These are phyloP conservation scores for Ogataea paraovalis DNA, from an alignment of 805 yeast genomes.

Conservation along the genomic window DNA sequence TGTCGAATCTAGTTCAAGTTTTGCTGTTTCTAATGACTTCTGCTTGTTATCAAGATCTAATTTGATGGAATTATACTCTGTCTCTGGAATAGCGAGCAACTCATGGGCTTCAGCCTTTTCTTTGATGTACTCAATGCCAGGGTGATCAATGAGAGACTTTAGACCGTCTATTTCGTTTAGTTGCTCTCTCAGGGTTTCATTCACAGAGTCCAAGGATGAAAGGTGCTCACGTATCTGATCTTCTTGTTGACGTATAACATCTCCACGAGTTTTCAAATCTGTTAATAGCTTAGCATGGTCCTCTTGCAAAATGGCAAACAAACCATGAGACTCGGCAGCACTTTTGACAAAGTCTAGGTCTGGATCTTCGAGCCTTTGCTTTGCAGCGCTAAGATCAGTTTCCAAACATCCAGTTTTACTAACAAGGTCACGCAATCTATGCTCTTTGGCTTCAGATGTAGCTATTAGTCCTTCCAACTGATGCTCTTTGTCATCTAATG, in stretches of 20 bases:
- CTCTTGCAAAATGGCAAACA: constrained; percentile 19
- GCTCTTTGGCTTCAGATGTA: background rate
- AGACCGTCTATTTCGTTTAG: background rate
- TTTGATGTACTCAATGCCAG: constrained; percentile 23
- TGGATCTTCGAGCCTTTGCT: constrained; percentile 10
- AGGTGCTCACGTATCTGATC: background rate
- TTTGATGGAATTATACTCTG: too few species aligned
- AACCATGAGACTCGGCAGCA: constrained; percentile 12
- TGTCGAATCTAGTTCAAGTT: too few species aligned
- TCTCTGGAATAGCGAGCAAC: background rate
- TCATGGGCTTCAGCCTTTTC: constrained; percentile 11
- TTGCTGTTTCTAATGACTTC: too few species aligned
- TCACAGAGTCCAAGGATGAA: background rate
- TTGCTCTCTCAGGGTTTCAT: background rate
- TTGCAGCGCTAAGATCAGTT: background rate
- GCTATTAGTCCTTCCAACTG: constrained; percentile 13
- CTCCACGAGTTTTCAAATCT: background rate
- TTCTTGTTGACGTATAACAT: background rate
- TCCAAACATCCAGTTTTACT: background rate
- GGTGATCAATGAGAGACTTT: background rate
- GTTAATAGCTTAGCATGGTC: background rate
- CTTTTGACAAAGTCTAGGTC: constrained; percentile 16
- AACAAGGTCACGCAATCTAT: constrained; percentile 3
- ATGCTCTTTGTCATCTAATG: constrained; percentile 1
- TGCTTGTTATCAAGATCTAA: too few species aligned